These are phyloP conservation scores for Nannochloris sp. DNA, from an alignment of 139 green algal genomes.

Conservation along the genomic window DNA sequence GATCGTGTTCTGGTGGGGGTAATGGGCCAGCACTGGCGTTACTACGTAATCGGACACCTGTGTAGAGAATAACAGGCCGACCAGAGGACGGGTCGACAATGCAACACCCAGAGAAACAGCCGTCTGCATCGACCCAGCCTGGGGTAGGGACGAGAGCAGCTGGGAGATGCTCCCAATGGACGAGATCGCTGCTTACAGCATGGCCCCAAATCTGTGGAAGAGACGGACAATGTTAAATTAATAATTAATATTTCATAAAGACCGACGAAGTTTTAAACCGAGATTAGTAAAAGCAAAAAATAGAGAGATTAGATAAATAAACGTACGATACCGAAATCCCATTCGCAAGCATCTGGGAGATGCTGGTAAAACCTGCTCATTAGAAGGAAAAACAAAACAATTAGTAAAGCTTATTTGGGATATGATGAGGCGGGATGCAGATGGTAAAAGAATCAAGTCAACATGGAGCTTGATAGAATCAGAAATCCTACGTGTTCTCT, in stretches of 20 bases:
- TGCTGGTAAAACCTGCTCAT: slow-evolving; percentile 74
- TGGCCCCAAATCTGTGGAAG: slow-evolving; percentile 62
- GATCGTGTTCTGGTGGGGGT: slow-evolving; percentile 36
- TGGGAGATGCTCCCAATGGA: slow-evolving; percentile 63
- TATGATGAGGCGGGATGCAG: background rate
- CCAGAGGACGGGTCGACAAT: slow-evolving; percentile 45
- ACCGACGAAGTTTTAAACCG: too few relatives aligned
- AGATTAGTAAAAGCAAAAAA: background rate
- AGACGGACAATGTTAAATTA: background rate
- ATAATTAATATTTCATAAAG: background rate
- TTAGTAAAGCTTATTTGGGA: background rate
- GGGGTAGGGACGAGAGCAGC: slow-evolving; percentile 61
- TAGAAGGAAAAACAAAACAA: background rate
- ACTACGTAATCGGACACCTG: slow-evolving; percentile 59
- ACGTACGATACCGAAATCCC: slow-evolving; percentile 66
- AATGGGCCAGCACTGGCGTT: slow-evolving; percentile 34
- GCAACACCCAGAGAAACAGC: slow-evolving; percentile 74
- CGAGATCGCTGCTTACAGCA: slow-evolving; percentile 56
- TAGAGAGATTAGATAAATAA: background rate
- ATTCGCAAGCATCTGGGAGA: slow-evolving; percentile 53
- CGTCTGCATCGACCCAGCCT: slow-evolving; percentile 60
- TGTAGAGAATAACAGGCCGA: slow-evolving; percentile 63
- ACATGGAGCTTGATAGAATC: background rate
- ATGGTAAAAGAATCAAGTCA: background rate
- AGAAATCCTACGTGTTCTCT: background rate